Evolutionary conservation across 805 yeast species (phyloP).

Genomic region (Saturnispora zaruensis): DNA sequence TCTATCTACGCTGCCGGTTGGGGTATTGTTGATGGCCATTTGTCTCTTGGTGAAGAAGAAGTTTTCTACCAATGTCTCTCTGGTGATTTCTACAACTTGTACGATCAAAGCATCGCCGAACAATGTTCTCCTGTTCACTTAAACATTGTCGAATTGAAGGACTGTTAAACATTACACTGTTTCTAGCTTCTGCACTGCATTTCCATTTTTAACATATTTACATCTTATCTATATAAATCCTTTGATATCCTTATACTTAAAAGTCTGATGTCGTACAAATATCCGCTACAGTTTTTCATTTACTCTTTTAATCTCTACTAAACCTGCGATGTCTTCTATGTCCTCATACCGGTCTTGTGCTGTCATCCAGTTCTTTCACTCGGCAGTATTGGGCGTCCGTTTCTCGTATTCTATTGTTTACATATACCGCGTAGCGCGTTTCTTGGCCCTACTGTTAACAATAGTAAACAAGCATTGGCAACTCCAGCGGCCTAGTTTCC

Average conservation of each 20-base stretch:
- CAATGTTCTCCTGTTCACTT: slow-evolving; percentile 42
- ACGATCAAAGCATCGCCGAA: slow-evolving; percentile 39
- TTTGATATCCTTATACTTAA: neutral
- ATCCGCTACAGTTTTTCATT: too few relatives aligned
- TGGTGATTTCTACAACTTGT: slow-evolving; percentile 51
- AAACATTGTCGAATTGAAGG: slow-evolving; percentile 34
- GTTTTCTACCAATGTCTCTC: slow-evolving; percentile 47
- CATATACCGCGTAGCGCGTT: neutral
- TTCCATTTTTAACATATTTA: neutral
- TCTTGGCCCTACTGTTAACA: neutral
- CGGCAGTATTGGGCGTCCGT: neutral
- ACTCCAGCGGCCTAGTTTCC: too few relatives aligned
- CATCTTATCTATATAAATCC: neutral
- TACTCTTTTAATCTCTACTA: neutral
- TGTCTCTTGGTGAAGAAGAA: slow-evolving; percentile 41
- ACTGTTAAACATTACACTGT: slow-evolving; percentile 18
- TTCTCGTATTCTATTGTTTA: neutral
- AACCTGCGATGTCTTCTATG: neutral
- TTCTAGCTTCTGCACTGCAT: neutral
- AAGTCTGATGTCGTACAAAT: neutral
- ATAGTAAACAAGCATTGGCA: neutral
- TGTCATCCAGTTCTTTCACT: neutral
- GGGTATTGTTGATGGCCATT: slow-evolving; percentile 39
- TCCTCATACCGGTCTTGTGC: neutral
- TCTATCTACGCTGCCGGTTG: slow-evolving; percentile 46